A percentile compares a stretch with the other conserved stretches of the same genome.
These are phyloP conservation scores for Arthroderma uncinatum DNA, from an alignment of 2,329 filamentous ascomycete genomes.

Conservation along the genomic window DNA sequence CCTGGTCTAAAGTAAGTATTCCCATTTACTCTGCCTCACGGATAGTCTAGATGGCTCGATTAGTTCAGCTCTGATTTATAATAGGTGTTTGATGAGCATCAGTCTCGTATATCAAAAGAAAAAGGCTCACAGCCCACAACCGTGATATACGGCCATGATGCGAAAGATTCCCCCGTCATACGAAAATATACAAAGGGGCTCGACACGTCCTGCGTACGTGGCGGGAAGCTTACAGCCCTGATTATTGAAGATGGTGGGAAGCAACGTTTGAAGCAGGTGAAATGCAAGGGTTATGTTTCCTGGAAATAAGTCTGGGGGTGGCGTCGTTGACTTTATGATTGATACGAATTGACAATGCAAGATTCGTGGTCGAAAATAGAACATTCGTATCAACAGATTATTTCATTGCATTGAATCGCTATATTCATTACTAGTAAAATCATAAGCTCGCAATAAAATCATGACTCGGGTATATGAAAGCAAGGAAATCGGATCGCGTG, in stretches of 20 bases:
- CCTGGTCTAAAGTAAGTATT: conserved; percentile 51
- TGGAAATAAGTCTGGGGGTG: no score
- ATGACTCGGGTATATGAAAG: not conserved
- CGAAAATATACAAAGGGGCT: conserved; percentile 68
- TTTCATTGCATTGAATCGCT: not conserved
- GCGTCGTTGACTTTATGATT: no score
- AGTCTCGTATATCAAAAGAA: conserved; percentile 18
- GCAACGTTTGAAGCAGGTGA: conserved; percentile 33
- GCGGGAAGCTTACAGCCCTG: conserved; percentile 63
- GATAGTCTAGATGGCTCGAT: not conserved
- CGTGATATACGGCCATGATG: conserved; percentile 81
- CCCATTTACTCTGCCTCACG: conserved; percentile 6
- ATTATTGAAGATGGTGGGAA: conserved; percentile 52
- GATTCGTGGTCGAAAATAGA: not conserved
- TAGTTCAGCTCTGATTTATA: not conserved
- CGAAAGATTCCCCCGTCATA: conserved; percentile 56
- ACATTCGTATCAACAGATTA: not conserved
- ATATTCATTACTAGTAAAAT: not conserved
- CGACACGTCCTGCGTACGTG: conserved; percentile 71
- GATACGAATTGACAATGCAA: not conserved
- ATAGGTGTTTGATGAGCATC: conserved; percentile 43
- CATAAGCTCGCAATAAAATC: not conserved
- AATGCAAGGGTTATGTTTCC: conserved; percentile 25
- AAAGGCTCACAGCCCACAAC: conserved; percentile 42
- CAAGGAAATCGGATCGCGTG: not conserved